These are phyloP conservation scores for Leptodermis oblonga DNA, from an alignment of 257 asterid species.

Conservation along the genomic window DNA sequence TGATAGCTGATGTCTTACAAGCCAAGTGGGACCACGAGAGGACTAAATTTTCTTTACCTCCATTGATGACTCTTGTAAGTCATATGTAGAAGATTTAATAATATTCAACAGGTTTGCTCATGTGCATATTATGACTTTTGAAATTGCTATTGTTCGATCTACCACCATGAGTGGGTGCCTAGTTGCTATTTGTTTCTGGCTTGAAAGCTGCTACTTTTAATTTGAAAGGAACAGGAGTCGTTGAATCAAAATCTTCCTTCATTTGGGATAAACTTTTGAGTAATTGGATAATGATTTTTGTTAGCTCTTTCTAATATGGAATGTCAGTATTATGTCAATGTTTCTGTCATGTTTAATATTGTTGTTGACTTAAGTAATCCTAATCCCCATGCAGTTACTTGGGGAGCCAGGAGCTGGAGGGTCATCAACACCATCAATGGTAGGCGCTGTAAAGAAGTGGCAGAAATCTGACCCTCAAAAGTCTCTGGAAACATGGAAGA, in stretches of 20 bases:
- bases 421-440: slow-evolving; percentile 97
- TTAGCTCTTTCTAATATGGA: not conserved
- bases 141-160: not conserved
- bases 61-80: slow-evolving; percentile 94
- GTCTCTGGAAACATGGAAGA: slow-evolving; percentile 75
- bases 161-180: not conserved
- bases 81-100: not conserved
- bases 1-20: slow-evolving; percentile 58
- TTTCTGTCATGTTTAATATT: slow-evolving; percentile 13
- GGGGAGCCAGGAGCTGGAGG: slow-evolving; percentile 99
- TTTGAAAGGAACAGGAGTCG: not conserved
- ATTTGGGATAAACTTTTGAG: not conserved
- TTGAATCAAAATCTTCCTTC: not conserved
- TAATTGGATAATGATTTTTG: not conserved
- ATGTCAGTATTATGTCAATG: not conserved
- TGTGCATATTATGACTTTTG: not conserved
- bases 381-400: slow-evolving; percentile 55
- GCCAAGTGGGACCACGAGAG: slow-evolving; percentile 95
- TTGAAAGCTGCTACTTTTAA: not conserved
- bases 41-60: slow-evolving; percentile 83
- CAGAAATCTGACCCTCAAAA: slow-evolving; percentile 82
- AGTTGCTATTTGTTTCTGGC: slow-evolving; percentile 3
- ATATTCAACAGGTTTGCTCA: not conserved
- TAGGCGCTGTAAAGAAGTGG: slow-evolving; percentile 98
- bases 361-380: slow-evolving; percentile 19